These are phyloP conservation scores for Pyrenophora seminiperda DNA, from an alignment of 2,329 filamentous ascomycete species.

Conservation along the genomic window DNA sequence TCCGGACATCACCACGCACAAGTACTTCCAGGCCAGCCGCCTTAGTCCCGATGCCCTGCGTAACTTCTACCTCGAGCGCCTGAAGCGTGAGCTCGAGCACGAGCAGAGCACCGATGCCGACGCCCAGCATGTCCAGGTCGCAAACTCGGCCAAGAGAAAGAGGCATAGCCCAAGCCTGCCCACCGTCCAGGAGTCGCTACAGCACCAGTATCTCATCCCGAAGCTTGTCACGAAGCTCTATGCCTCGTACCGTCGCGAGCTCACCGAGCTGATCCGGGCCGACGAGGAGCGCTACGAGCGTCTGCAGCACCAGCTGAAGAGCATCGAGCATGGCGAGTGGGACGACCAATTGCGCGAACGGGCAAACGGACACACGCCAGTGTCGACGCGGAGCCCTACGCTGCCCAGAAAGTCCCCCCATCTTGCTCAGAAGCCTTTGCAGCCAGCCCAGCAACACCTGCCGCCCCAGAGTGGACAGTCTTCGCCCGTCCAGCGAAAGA, in stretches of 20 bases:
- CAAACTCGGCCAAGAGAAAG: slow-evolving; percentile 73
- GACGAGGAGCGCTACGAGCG: slow-evolving; percentile 71
- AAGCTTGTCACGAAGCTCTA: slow-evolving; percentile 75
- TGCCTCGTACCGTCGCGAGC: slow-evolving; percentile 70
- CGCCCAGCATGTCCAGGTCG: slow-evolving; percentile 32
- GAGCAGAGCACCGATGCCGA: slow-evolving; percentile 57
- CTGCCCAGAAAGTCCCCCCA: slow-evolving; percentile 34
- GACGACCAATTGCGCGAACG: slow-evolving; percentile 51
- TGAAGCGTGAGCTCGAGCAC: slow-evolving; percentile 71
- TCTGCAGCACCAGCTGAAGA: slow-evolving; percentile 69
- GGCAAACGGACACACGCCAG: slow-evolving; percentile 27
- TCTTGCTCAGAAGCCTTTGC: slow-evolving; percentile 24
- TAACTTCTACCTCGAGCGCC: slow-evolving; percentile 74
- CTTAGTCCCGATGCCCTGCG: slow-evolving; percentile 79
- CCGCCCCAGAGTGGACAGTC: slow-evolving; percentile 23
- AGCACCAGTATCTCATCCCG: slow-evolving; percentile 71
- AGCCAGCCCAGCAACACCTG: slow-evolving; percentile 11
- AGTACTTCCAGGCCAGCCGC: slow-evolving; percentile 73
- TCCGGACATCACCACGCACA: slow-evolving; percentile 70
- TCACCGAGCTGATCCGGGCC: slow-evolving; percentile 71
- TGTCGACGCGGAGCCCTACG: slow-evolving; percentile 30
- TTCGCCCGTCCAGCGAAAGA: slow-evolving; percentile 38
- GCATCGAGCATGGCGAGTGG: slow-evolving; percentile 67
- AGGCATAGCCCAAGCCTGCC: slow-evolving; percentile 64
- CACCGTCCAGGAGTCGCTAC: slow-evolving; percentile 68